Percentiles rank a stretch among this genome's conserved stretches.
Evolutionary conservation across 2,329 filamentous ascomycete species (phyloP).

Genomic region (Penicillium carneum): DNA sequence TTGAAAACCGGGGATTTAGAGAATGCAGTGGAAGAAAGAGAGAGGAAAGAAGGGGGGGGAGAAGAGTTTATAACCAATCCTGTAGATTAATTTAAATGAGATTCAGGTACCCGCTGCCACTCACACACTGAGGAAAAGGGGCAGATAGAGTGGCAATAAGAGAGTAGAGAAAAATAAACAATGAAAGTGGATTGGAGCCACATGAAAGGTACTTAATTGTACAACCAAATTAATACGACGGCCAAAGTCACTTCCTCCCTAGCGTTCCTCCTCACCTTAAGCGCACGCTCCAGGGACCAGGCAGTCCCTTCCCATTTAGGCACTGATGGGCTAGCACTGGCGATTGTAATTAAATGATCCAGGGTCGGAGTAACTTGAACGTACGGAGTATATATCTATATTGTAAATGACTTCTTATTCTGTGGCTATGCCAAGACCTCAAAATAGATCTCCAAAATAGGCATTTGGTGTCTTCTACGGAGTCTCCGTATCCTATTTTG

Average conservation of each 20-base stretch:
- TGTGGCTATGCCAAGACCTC: no score
- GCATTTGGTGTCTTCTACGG: neutral
- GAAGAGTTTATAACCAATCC: conserved; percentile 25
- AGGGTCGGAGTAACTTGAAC: no score
- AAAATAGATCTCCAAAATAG: neutral
- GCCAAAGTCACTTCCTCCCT: conserved; percentile 3
- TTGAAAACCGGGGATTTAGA: conserved; percentile 30
- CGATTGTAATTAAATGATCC: neutral
- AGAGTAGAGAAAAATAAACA: neutral
- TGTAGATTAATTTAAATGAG: conserved; percentile 20
- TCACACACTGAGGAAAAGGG: conserved; percentile 20
- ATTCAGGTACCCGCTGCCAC: conserved; percentile 37
- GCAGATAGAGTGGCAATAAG: conserved; percentile 17
- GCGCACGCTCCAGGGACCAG: conserved; percentile 12
- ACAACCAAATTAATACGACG: neutral
- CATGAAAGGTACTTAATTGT: neutral
- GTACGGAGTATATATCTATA: no score
- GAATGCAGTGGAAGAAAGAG: conserved; percentile 29
- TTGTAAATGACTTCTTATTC: no score
- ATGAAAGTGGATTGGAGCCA: neutral
- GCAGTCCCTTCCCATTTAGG: conserved; percentile 19
- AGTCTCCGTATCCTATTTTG: no score
- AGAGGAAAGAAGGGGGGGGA: conserved; percentile 16
- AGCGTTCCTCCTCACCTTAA: conserved; percentile 1
- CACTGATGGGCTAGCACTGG: conserved; percentile 1